Conservation (phyloP, 257 asterid species). For the Solanum phureja region DNA sequence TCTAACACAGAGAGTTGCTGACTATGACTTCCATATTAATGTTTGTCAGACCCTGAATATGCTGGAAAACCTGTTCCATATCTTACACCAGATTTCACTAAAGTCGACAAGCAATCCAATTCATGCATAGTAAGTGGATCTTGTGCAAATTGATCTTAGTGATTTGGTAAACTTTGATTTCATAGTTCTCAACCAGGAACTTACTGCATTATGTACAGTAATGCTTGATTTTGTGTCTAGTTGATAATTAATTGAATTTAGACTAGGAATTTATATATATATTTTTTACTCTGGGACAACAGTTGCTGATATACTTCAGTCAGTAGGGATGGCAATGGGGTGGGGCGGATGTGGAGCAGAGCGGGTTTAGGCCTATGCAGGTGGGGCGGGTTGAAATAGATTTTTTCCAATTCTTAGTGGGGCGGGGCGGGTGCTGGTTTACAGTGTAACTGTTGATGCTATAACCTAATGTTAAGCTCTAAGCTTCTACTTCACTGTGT, state of each 20-base stretch:
- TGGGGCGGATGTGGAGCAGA: too few species aligned
- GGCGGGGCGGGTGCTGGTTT: too few species aligned
- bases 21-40: conserved; percentile 7
- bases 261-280: not conserved
- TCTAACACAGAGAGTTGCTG: not conserved
- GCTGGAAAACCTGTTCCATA: conserved; percentile 37
- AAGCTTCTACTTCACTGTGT: too few species aligned
- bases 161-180: not conserved
- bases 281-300: not conserved
- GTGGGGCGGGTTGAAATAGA: too few species aligned
- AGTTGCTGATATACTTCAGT: not conserved
- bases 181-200: not conserved
- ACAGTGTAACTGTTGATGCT: too few species aligned
- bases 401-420: too few species aligned
- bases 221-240: not conserved
- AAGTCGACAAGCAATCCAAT: conserved; percentile 26
- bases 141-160: not conserved
- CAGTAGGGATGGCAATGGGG: not conserved
- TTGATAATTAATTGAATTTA: not conserved
- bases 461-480: too few species aligned
- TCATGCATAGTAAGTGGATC: conserved; percentile 26
- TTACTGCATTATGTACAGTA: not conserved
- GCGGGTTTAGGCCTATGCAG: too few species aligned
- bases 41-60: conserved; percentile 32
- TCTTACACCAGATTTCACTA: conserved; percentile 32